phyloP scores from a whole-genome alignment of 495 filamentous ascomycete species.

The Aspergillus incahuasiensis region DNA sequence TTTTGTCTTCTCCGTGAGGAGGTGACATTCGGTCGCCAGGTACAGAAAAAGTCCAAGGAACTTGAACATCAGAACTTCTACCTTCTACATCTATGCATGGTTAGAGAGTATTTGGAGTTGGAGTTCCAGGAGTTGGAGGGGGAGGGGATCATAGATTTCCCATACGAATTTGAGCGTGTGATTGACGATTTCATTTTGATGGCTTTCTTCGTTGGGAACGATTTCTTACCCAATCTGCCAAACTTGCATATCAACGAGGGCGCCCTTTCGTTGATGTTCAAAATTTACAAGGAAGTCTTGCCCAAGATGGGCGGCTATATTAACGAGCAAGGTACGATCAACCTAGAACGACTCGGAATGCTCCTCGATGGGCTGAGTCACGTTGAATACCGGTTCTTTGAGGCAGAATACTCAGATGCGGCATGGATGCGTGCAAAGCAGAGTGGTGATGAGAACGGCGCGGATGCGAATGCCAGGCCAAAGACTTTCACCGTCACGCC shows the following conservation, averaged over 20 bases:
- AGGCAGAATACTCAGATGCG: slow-evolving; percentile 80
- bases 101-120: slow-evolving; percentile 92
- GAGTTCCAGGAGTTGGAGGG: slow-evolving; percentile 92
- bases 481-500: slow-evolving; percentile 68
- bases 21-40: slow-evolving; percentile 89
- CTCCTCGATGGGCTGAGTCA: slow-evolving; percentile 78
- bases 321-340: slow-evolving; percentile 90
- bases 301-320: slow-evolving; percentile 91
- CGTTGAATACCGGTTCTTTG: slow-evolving; percentile 88
- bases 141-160: slow-evolving; percentile 67
- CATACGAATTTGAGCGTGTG: slow-evolving; percentile 90
- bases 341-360: slow-evolving; percentile 69
- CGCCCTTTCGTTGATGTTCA: slow-evolving; percentile 93
- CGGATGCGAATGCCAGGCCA: slow-evolving; percentile 59
- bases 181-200: slow-evolving; percentile 99
- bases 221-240: slow-evolving; percentile 95
- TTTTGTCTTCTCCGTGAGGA: slow-evolving; percentile 97
- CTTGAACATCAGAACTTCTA: slow-evolving; percentile 99
- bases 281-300: slow-evolving; percentile 86
- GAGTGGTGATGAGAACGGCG: slow-evolving; percentile 33
- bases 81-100: slow-evolving; percentile 93
- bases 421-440: slow-evolving; percentile 86
- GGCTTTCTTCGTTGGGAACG: slow-evolving; percentile 99
- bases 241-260: slow-evolving; percentile 98
- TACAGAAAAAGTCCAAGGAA: slow-evolving; percentile 84